Percentiles rank a stretch among this genome's conserved stretches.
Evolutionary conservation across 1,284 basidiomycete genomes (phyloP).

Genomic region (Trichosporon faecale): DNA sequence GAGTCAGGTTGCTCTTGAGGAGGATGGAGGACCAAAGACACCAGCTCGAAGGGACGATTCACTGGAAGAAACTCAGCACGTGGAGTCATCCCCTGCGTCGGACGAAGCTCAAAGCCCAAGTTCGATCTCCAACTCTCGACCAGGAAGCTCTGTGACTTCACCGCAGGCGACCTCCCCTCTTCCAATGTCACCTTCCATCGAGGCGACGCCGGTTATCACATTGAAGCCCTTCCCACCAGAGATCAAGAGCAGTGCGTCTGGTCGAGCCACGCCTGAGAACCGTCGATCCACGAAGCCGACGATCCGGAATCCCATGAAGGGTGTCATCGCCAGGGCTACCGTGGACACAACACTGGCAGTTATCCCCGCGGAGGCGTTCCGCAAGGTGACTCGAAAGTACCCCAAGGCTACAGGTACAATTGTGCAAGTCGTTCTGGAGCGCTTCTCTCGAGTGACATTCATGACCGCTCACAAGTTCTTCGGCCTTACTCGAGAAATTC

Average conservation of each 20-base stretch:
- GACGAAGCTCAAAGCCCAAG: background rate
- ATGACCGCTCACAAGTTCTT: slow-evolving; percentile 88
- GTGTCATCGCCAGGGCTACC: slow-evolving; percentile 77
- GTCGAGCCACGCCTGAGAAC: slow-evolving; percentile 1
- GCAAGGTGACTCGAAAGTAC: slow-evolving; percentile 75
- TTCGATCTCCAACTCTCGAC: background rate
- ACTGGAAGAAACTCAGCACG: background rate
- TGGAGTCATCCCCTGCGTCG: background rate
- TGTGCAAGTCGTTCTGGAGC: slow-evolving; percentile 66
- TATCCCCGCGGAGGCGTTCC: slow-evolving; percentile 95
- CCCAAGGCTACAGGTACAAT: slow-evolving; percentile 97
- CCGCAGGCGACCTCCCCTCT: background rate
- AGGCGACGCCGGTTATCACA: background rate
- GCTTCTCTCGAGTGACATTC: slow-evolving; percentile 96
- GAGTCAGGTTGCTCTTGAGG: background rate
- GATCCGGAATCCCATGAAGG: slow-evolving; percentile 31
- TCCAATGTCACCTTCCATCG: background rate
- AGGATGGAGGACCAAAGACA: background rate
- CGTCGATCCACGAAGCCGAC: background rate
- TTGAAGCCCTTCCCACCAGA: background rate
- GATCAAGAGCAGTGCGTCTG: background rate
- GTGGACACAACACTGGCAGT: slow-evolving; percentile 97
- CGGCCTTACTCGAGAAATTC: slow-evolving; percentile 89
- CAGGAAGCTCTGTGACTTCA: background rate
- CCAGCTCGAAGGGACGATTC: background rate